phyloP scores from a whole-genome alignment of 2,329 filamentous ascomycete genomes.

The Fusarium domesticum region DNA sequence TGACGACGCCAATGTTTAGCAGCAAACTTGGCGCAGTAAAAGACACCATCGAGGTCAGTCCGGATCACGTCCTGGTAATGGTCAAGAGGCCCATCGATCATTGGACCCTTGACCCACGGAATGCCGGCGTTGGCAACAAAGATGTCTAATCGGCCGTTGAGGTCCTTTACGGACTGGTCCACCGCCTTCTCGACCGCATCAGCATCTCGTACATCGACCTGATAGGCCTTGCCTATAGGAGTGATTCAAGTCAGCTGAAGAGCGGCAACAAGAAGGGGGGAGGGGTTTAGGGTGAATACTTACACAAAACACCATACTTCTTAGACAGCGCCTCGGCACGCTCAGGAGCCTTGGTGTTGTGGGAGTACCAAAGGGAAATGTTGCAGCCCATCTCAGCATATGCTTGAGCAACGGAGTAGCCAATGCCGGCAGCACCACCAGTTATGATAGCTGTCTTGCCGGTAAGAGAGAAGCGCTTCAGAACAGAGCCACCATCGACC shows the following conservation, averaged over 20 bases:
- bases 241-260: too few species aligned
- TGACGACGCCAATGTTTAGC: conserved; percentile 64
- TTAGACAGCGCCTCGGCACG: conserved; percentile 62
- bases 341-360: conserved; percentile 65
- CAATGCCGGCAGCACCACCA: conserved; percentile 68
- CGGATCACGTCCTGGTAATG: conserved; percentile 64
- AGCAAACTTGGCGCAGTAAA: conserved; percentile 63
- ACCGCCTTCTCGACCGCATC: conserved; percentile 49
- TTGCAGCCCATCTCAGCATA: conserved; percentile 69
- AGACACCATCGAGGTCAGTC: conserved; percentile 65
- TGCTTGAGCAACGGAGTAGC: conserved; percentile 65
- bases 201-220: conserved; percentile 54
- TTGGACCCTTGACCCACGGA: too few species aligned
- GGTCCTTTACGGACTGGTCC: conserved; percentile 54
- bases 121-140: conserved; percentile 60
- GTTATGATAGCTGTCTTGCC: conserved; percentile 70
- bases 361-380: conserved; percentile 69
- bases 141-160: conserved; percentile 65
- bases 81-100: conserved; percentile 64
- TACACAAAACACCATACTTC: conserved; percentile 65
- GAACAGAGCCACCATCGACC: conserved; percentile 24
- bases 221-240: conserved; percentile 59
- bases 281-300: conserved; percentile 58
- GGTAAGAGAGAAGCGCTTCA: conserved; percentile 60
- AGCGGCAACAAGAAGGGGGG: too few species aligned